Conservation (phyloP, 179 eudicot genomes). For the Vitellaria paradoxa region DNA sequence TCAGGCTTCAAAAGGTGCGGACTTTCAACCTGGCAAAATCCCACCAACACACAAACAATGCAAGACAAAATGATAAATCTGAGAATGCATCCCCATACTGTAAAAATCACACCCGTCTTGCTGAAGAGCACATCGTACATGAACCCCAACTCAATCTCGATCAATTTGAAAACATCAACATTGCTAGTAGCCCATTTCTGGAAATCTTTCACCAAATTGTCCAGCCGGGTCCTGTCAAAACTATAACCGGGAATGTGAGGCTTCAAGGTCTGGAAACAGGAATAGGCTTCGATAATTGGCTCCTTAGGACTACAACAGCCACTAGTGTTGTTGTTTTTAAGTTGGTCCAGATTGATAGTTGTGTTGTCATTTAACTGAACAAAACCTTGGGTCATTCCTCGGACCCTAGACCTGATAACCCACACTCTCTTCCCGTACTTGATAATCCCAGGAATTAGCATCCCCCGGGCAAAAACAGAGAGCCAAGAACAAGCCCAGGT, state of each 20-base stretch:
- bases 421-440: conserved; percentile 15
- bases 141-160: conserved; percentile 13
- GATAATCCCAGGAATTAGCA: conserved; percentile 1
- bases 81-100: background rate
- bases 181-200: too few relatives aligned
- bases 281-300: background rate
- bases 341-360: too few relatives aligned
- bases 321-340: background rate
- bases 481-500: background rate
- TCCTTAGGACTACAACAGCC: too few relatives aligned
- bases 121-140: conserved; percentile 10
- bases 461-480: background rate
- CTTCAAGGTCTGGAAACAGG: background rate
- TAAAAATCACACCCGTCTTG: background rate
- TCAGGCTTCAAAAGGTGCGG: background rate
- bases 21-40: background rate
- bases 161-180: background rate
- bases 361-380: too few relatives aligned
- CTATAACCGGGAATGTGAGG: background rate
- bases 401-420: conserved; percentile 8
- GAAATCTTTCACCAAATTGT: background rate
- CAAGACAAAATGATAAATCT: background rate
- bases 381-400: background rate
- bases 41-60: background rate
- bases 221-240: background rate